These are phyloP conservation scores for Dacryopinax primogenitus DNA, from an alignment of 768 basidiomycete species.

Conservation along the genomic window DNA sequence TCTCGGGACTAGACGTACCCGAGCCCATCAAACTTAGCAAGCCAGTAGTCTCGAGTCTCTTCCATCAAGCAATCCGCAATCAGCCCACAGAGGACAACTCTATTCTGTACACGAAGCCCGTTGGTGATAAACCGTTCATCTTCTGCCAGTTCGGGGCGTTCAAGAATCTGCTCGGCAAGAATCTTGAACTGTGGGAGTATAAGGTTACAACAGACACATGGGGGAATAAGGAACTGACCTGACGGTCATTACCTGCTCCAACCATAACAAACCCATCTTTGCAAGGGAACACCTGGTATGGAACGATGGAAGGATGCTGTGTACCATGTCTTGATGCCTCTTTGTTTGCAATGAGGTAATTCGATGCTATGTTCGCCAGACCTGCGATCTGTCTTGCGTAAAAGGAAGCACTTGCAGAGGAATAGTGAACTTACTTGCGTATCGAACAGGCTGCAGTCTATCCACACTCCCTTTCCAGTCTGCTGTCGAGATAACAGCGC, in stretches of 20 bases:
- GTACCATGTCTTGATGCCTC: constrained; percentile 84
- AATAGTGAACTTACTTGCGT: constrained; percentile 47
- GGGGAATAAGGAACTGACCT: constrained; percentile 34
- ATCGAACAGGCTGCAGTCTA: constrained; percentile 88
- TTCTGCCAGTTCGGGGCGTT: constrained; percentile 42
- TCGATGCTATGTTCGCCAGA: constrained; percentile 82
- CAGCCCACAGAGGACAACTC: constrained; percentile 51
- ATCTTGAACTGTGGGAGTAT: constrained; percentile 46
- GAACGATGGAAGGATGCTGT: constrained; percentile 84
- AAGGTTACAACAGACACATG: not conserved
- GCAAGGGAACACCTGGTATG: constrained; percentile 52
- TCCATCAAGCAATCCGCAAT: constrained; percentile 50
- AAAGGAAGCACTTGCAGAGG: not conserved
- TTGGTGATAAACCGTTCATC: constrained; percentile 64
- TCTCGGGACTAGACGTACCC: constrained; percentile 41
- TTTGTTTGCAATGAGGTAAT: constrained; percentile 75
- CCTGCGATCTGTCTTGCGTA: constrained; percentile 56
- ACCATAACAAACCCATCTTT: constrained; percentile 85
- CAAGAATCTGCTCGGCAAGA: constrained; percentile 51
- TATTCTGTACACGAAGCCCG: constrained; percentile 58
- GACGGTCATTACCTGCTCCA: constrained; percentile 80
- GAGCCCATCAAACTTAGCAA: constrained; percentile 56
- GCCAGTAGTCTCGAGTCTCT: constrained; percentile 58
- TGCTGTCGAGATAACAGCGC: constrained; percentile 67
- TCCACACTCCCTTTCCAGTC: constrained; percentile 79